Evolutionary conservation across 2,329 filamentous ascomycete genomes (phyloP).

Genomic region (Cucurbitaria berberidis): DNA sequence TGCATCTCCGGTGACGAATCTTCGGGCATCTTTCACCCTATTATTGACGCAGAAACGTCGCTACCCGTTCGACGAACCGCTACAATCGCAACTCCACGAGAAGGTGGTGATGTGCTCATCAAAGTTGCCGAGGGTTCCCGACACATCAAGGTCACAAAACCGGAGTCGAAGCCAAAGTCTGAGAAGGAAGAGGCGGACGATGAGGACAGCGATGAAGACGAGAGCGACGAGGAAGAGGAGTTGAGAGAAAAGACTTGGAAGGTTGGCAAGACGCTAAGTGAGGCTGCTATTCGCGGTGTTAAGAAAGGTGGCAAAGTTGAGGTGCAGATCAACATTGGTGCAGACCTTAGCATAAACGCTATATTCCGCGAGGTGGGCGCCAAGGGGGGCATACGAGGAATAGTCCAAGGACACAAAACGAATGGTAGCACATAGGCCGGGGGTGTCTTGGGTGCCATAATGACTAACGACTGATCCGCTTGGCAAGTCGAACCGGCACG

Average conservation of each 20-base stretch:
- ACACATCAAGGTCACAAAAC: conserved; percentile 92
- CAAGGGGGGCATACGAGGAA: conserved; percentile 68
- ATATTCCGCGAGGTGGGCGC: conserved; percentile 85
- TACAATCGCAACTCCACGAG: conserved; percentile 75
- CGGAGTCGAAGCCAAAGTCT: conserved; percentile 76
- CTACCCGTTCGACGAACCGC: conserved; percentile 86
- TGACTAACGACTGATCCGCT: conserved; percentile 2
- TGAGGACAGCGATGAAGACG: conserved; percentile 64
- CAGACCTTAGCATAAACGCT: conserved; percentile 79
- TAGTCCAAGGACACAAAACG: conserved; percentile 34
- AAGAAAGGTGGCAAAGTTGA: conserved; percentile 93
- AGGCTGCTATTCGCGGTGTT: conserved; percentile 80
- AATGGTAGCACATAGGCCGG: conserved; percentile 38
- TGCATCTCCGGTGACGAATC: conserved; percentile 64
- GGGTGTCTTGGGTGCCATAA: background rate
- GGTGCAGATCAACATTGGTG: conserved; percentile 86
- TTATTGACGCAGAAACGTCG: conserved; percentile 85
- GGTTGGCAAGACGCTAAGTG: conserved; percentile 79
- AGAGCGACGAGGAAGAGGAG: conserved; percentile 79
- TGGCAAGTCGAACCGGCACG: background rate
- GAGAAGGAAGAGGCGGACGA: conserved; percentile 68
- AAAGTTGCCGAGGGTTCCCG: conserved; percentile 86
- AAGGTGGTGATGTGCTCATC: conserved; percentile 86
- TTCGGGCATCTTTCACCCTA: conserved; percentile 75
- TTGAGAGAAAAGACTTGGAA: conserved; percentile 92